Base-by-base conservation (phyloP, 352 stramenopile species). In the Phytophthora niederhauseri region DNA sequence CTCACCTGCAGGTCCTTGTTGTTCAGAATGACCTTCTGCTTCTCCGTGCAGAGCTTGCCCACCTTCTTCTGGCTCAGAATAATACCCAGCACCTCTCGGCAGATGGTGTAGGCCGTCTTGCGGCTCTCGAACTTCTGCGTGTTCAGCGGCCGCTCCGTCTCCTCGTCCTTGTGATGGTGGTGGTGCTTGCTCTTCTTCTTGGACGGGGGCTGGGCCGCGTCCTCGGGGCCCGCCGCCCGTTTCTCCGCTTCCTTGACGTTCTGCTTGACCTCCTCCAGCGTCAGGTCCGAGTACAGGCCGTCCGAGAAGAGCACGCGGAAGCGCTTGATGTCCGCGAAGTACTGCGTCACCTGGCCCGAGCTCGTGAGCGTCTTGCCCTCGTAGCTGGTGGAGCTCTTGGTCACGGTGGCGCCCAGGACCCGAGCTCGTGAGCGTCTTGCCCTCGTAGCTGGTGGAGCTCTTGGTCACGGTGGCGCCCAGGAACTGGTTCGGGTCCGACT, bases 1-100 rank as follows among this genome's bases (percentile, higher is more conserved):
- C 46, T 34, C 43, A 85, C 80, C 70, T 87, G 77, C 24, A 92
- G 63, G 48, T 90, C 84, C 49, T 87, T 80, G 64, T 92, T 92
- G 57, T 74, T 76, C n/a, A 92, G 57, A 5, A 87, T 63, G 4
- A 74, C 60, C 15, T 80, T 68, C 51, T 91, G 84, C 68, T 90
- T 87, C 50, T 90, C 82, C 1, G 78, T 78, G 24, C 73, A 74
- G 43, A 73, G 54, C 53, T 77, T 77, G 45, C 77, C 76, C 50
- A 84, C 72, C 17, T 71, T 76, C 52, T 81, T 80, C 58, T 92
- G 84, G 8, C 64, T 80, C 30, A 92, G 15, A 41, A 92, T 81
- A 14, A 84, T 78, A 2, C 64, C 54, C 24, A 92, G 56, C 50
- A 91, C 72, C 38, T 89, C 77, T 36, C 81, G 70, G 22, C 83